Evolutionary conservation across 2,329 filamentous ascomycete species (phyloP).

Genomic region (Pleoardoris graminearum): DNA sequence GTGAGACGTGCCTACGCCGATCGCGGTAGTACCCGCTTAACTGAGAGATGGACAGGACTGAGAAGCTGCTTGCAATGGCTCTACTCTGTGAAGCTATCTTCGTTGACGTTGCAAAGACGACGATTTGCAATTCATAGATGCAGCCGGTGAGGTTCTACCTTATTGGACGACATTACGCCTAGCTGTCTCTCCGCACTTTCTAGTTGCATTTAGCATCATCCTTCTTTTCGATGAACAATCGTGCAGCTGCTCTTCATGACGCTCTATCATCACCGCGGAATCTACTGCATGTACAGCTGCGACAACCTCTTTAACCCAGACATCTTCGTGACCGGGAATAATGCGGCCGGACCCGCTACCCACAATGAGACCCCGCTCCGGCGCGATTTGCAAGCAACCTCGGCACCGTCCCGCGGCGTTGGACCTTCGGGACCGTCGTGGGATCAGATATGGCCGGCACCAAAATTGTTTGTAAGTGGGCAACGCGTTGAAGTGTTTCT

Average conservation of each 20-base stretch:
- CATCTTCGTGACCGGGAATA: neutral
- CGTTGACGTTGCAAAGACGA: neutral
- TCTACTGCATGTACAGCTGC: neutral
- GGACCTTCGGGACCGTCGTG: too few species aligned
- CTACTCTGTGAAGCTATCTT: neutral
- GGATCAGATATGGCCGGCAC: too few species aligned
- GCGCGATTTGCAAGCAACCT: neutral
- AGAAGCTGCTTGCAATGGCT: neutral
- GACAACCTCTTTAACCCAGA: neutral
- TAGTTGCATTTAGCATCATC: too few species aligned
- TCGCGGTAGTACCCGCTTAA: neutral
- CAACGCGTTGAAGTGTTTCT: too few species aligned
- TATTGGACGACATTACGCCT: too few species aligned
- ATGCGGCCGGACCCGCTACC: neutral
- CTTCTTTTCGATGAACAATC: too few species aligned
- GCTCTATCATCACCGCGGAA: neutral
- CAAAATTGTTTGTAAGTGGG: too few species aligned
- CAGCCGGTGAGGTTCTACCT: too few species aligned
- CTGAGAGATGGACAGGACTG: neutral
- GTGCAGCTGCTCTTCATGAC: neutral
- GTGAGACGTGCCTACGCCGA: constrained; percentile 1
- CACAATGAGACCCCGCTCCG: neutral
- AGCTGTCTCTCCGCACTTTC: too few species aligned
- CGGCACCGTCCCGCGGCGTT: neutral
- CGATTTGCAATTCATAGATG: too few species aligned